Base-by-base conservation (phyloP, 177 flowering plant species). In the Telopea speciosissima region DNA sequence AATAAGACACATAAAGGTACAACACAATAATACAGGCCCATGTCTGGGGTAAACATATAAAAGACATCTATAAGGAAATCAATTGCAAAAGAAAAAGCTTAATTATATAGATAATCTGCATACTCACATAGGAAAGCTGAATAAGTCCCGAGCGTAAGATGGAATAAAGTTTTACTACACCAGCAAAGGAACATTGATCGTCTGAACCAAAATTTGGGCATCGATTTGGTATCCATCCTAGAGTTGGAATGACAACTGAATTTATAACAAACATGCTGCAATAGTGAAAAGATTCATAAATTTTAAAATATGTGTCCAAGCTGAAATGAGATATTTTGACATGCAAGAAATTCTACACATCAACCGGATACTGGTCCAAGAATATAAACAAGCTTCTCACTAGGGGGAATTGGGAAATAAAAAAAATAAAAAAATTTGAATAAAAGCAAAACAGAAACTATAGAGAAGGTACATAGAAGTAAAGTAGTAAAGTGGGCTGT, bases 121-220 rank as follows among this genome's bases (percentile, higher is more conserved):
- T 58, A 88, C 98, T 82, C 80, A 93, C 98, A 77, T 91, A 87
- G 76, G 91, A 80, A 49, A 93, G 79, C 74, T 85, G 88, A 67
- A 89, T 60, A 69, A 93, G 89, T 78, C 80, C 85, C 73, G 21
- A 70, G 42, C 84, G 90, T 72, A 88, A 74, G 68, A 80, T 69
- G 74, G 83, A 82, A 78, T 89, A 86, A 40, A 83, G 67, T 76
- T 76, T 84, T 59, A 79, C 72, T 70, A 81, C 65, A 60, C 74
- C 80, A 62, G 69, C 83, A 73, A 65, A 67, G 44, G 81, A 71
- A 63, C 90, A 85, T 12, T 69, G 25, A 73, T 83, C 83, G 78
- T 74, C 80, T 72, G 79, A 72, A 72, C 66, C 68, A 72, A 68
- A 26, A 24, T 74, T 77, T 56, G 82, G 75, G 79, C 90, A 84